Percentiles rank a stretch among this genome's conserved stretches.
phyloP scores from a whole-genome alignment of 2,329 filamentous ascomycete species.

The Pseudocercospora musae region DNA sequence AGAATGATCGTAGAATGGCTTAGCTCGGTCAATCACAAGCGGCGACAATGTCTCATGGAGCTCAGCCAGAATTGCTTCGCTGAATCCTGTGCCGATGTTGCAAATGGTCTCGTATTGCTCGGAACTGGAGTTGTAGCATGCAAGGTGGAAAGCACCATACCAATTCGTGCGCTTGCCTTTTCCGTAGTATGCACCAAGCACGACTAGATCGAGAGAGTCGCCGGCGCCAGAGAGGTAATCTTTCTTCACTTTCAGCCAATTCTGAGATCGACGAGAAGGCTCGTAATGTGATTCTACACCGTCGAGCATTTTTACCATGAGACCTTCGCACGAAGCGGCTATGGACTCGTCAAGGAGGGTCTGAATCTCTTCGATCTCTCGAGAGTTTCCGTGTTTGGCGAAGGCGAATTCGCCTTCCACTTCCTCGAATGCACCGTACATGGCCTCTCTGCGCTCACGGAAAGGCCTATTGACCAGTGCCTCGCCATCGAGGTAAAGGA shows the following conservation, averaged over 20 bases:
- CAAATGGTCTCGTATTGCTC: conserved; percentile 93
- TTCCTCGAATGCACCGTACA: conserved; percentile 69
- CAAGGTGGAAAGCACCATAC: conserved; percentile 92
- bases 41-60: conserved; percentile 72
- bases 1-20: conserved; percentile 91
- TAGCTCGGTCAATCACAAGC: conserved; percentile 81
- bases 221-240: conserved; percentile 93
- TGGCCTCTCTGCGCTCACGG: conserved; percentile 73
- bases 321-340: conserved; percentile 90
- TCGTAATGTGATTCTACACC: conserved; percentile 91
- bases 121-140: conserved; percentile 78
- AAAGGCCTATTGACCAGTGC: conserved; percentile 82
- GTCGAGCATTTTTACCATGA: conserved; percentile 99
- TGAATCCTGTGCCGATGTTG: conserved; percentile 98
- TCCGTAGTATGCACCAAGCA: conserved; percentile 89
- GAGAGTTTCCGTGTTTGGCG: conserved; percentile 80
- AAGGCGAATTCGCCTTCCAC: conserved; percentile 89
- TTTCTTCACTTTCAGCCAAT: conserved; percentile 99
- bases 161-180: conserved; percentile 93
- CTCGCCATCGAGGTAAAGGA: conserved; percentile 90
- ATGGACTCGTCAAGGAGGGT: conserved; percentile 88
- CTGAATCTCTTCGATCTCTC: conserved; percentile 91
- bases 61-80: conserved; percentile 86
- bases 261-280: conserved; percentile 90
- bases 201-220: conserved; percentile 93